phyloP scores from a whole-genome alignment of 352 stramenopile genomes.

The Globisporangium takayamanum region DNA sequence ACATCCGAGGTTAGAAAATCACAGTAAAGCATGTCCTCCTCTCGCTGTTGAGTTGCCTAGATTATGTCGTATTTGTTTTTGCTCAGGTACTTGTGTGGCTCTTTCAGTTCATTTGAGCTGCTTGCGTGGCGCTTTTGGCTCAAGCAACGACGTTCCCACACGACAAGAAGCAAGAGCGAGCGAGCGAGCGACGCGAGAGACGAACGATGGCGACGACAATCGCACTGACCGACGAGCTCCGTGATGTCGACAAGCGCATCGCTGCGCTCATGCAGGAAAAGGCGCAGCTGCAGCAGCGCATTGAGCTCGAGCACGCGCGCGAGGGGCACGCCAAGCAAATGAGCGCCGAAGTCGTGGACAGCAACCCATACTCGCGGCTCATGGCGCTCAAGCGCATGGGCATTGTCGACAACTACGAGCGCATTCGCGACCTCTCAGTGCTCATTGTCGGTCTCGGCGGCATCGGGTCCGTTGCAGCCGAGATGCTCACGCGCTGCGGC shows the following conservation, averaged over 20 bases:
- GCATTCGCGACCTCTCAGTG: constrained; percentile 77
- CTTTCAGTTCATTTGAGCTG: too few species aligned
- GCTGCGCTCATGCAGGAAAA: constrained; percentile 73
- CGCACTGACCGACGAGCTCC: constrained; percentile 37
- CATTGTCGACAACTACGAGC: constrained; percentile 86
- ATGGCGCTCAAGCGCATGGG: constrained; percentile 90
- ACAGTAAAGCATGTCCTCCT: too few species aligned
- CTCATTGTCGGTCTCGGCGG: constrained; percentile 81
- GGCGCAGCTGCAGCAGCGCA: constrained; percentile 36
- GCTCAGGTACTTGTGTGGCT: too few species aligned
- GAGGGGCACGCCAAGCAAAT: constrained; percentile 38
- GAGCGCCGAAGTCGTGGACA: constrained; percentile 78
- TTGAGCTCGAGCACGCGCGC: constrained; percentile 35
- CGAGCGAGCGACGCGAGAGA: neutral
- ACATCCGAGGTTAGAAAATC: too few species aligned
- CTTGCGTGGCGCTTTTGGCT: neutral
- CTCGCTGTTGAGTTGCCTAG: too few species aligned
- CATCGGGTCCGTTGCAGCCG: constrained; percentile 80
- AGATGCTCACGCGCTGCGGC: constrained; percentile 89
- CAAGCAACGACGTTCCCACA: neutral
- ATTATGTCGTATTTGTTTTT: too few species aligned
- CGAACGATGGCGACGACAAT: constrained; percentile 9
- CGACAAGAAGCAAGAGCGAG: neutral
- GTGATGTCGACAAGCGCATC: constrained; percentile 65
- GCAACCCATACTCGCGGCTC: constrained; percentile 85